Conservation (phyloP, 805 yeast genomes). For the Zygosaccharomyces kombuchaensis region DNA sequence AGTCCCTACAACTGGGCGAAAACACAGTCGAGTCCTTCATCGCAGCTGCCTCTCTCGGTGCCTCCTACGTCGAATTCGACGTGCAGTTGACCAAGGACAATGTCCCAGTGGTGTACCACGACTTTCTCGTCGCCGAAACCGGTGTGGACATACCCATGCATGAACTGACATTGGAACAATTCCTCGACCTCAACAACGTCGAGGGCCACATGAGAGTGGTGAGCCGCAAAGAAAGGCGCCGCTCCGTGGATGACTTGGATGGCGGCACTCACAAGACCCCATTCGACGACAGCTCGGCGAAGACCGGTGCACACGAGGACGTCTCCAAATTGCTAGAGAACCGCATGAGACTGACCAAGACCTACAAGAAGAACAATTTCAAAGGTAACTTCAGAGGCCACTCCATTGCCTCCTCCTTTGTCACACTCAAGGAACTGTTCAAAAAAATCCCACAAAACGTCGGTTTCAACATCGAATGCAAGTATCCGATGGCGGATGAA, state of each 20-base stretch:
- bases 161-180: slow-evolving; percentile 83
- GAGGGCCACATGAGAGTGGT: slow-evolving; percentile 17
- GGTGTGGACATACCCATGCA: slow-evolving; percentile 98
- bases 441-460: slow-evolving; percentile 73
- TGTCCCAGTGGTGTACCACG: slow-evolving; percentile 92
- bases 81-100: slow-evolving; percentile 90
- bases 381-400: slow-evolving; percentile 91
- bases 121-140: slow-evolving; percentile 88
- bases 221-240: slow-evolving; percentile 22
- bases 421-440: slow-evolving; percentile 81
- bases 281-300: slow-evolving; percentile 5
- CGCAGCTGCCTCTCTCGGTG: slow-evolving; percentile 95
- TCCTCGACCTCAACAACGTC: slow-evolving; percentile 48
- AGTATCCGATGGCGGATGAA: slow-evolving; percentile 93
- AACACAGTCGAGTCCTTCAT: slow-evolving; percentile 92
- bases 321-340: slow-evolving; percentile 32
- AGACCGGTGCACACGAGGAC: slow-evolving; percentile 9
- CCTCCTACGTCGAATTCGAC: slow-evolving; percentile 94
- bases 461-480: slow-evolving; percentile 92
- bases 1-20: slow-evolving; percentile 87
- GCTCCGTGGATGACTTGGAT: slow-evolving; percentile 30
- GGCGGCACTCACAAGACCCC: slow-evolving; percentile 8
- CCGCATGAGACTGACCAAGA: slow-evolving; percentile 81
- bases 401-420: slow-evolving; percentile 87
- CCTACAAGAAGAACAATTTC: slow-evolving; percentile 79